Evolutionary conservation across 78 protist genomes (phyloP).

Genomic region (Salpingoeca rosetta): DNA sequence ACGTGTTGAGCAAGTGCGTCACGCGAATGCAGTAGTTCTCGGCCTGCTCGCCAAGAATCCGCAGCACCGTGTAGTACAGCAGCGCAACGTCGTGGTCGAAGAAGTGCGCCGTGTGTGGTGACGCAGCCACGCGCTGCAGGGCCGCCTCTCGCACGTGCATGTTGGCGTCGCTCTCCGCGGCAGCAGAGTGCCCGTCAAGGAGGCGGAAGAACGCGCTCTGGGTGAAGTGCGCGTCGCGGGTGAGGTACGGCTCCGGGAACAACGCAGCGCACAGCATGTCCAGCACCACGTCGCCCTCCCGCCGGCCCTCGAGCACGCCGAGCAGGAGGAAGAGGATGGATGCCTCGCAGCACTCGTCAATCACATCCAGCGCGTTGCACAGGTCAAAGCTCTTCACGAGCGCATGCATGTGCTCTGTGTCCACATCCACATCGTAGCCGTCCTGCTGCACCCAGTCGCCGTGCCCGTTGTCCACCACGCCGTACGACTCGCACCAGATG

Average conservation of each 20-base stretch:
- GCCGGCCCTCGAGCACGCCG: not conserved
- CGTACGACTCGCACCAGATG: too few species aligned
- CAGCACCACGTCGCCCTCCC: not conserved
- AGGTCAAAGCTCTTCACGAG: not conserved
- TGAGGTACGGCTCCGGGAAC: not conserved
- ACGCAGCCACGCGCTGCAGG: too few species aligned
- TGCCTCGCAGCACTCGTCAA: not conserved
- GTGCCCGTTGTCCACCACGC: too few species aligned
- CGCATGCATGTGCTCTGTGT: not conserved
- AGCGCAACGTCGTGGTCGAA: not conserved
- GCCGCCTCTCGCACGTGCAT: not conserved
- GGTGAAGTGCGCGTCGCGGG: not conserved
- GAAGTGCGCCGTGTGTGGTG: not conserved
- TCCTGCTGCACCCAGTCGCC: too few species aligned
- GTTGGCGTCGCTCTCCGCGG: not conserved
- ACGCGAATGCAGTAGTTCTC: too few species aligned
- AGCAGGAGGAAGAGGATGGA: not conserved
- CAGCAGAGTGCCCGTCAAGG: not conserved
- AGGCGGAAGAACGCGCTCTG: not conserved
- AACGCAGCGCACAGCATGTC: not conserved
- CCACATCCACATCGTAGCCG: too few species aligned
- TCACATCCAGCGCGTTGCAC: not conserved
- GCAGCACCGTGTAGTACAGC: not conserved
- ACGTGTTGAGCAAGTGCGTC: too few species aligned
- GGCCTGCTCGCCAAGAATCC: too few species aligned